A percentile compares a stretch with the other conserved stretches of the same genome.
These are phyloP conservation scores for Curvularia lunata DNA, from an alignment of 2,329 filamentous ascomycete species.

Conservation along the genomic window DNA sequence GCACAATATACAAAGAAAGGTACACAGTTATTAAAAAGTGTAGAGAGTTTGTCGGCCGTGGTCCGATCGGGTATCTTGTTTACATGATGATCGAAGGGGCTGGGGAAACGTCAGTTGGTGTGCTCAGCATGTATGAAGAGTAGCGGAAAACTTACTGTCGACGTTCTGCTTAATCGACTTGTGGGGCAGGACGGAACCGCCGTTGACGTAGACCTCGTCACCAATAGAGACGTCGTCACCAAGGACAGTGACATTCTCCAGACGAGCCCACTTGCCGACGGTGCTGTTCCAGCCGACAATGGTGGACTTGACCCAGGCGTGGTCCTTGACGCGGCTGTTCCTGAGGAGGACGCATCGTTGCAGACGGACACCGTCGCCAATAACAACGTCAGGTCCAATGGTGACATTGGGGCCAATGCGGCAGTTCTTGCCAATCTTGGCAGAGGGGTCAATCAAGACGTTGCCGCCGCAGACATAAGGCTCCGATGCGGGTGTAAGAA, in stretches of 20 bases:
- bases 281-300: constrained; percentile 99
- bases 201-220: constrained; percentile 98
- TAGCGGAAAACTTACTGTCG: constrained; percentile 59
- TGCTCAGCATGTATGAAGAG: neutral
- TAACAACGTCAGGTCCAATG: constrained; percentile 88
- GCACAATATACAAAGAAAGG: constrained; percentile 47
- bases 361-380: constrained; percentile 92
- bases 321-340: constrained; percentile 95
- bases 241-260: constrained; percentile 98
- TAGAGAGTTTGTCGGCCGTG: constrained; percentile 20
- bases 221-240: constrained; percentile 98
- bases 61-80: constrained; percentile 24
- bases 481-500: constrained; percentile 75
- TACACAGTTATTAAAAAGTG: constrained; percentile 42
- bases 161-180: constrained; percentile 99
- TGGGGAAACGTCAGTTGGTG: constrained; percentile 28
- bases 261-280: constrained; percentile 91
- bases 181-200: constrained; percentile 91
- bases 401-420: constrained; percentile 97
- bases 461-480: constrained; percentile 91
- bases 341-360: constrained; percentile 90
- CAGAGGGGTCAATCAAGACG: constrained; percentile 90
- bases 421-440: constrained; percentile 98
- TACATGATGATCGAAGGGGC: constrained; percentile 58
- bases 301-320: constrained; percentile 98